Base-by-base conservation (phyloP, 1,284 basidiomycete species). In the Crucibulum parvulum region DNA sequence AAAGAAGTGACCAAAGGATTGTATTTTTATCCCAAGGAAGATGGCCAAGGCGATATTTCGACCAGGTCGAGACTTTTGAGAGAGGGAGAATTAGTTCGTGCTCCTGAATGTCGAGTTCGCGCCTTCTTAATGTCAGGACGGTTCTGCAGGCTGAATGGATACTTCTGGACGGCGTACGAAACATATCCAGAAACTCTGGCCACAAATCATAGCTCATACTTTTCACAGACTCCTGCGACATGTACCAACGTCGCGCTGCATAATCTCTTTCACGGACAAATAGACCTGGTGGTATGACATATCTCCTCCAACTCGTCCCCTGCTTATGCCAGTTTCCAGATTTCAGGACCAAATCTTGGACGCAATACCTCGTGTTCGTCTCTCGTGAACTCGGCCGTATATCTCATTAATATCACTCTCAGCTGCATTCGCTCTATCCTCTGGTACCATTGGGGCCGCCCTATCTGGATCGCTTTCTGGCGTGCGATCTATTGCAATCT, bases 391-490 rank as follows among this genome's bases (percentile, higher is more conserved):
- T 48, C 51, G 24, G 24, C 24, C 24, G 24, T 24, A 24, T 58
- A 41, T 41, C 56, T 53, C 34, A 37, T 16, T 45, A 56, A 47
- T 61, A 39, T 10, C 51, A 37, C 37, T 36, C 13, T n/a, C 66
- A 92, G 91, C 93, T 41, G 94, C 94, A 1, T 94, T 95, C 71
- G 84, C 91, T 6, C 81, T 96, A 45, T 95, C 93, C 0, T 95
- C 93, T 18, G 96, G 96, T 0, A 98, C 96, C 1, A 84, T 98
- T 62, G 95, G 96, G 43, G 95, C 94, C 2, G 92, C 95, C 2
- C 80, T 97, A 67, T 91, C 92, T 13, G 88, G 90, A 1, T 88
- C 94, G 1, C 77, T 96, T 51, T 90, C 92, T 34, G 80, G 84
- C 64, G 79, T 82, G 47, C 84, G 91, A 53, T 83, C 92, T 35